Base-by-base conservation (phyloP, 371 early-diverging fungal species). In the Entomophthora muscae region DNA sequence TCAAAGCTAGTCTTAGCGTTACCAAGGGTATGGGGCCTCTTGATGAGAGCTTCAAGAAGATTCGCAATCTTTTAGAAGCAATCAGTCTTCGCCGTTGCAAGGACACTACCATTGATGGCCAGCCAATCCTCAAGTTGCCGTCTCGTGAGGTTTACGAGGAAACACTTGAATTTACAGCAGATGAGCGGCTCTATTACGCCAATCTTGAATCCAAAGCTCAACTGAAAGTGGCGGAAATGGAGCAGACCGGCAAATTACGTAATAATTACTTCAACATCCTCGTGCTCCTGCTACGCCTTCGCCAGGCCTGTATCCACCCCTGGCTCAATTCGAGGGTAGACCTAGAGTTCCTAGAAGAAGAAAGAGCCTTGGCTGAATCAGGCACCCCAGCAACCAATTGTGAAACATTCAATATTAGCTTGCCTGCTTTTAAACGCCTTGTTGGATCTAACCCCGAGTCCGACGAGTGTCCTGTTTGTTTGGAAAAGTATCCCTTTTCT, bases 41-140 rank as follows among this genome's bases (percentile, higher is more conserved):
- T 10, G 17, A 42, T 42, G 42, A 42, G 42, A 42, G 42, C 17
- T 42, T 42, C 17, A 5, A 17, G 5, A 42, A 42, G 42, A 17
- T 42, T 5, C 42, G 42, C 17, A 55, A 27, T 17, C 28, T 55
- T 12, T 13, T 24, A 22, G 22, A 24, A 26, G 56, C 67, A 12
- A 28, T 60, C n/a, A 54, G 62, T 30, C 51, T 70, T 22, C 58
- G 53, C 31, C 69, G 70, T 55, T 70, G 71, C 52, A 61, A 32
- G 7, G 71, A 70, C 52, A 65, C 24, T 23, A 67, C 66, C 51
- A 72, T 72, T 51, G 71, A 72, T 30, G 73, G 73, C 7, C 64
- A 63, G 21, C 71, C 71, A 0, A 68, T 70, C 33, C 63, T 72
- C n/a, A 66, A 70, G 53, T n/a, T 55, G 24, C 56, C 56, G 26